Percentiles rank a stretch among this genome's conserved stretches.
Evolutionary conservation across 805 yeast species (phyloP).

Genomic region (Vanderwaltozyma verrucispora): DNA sequence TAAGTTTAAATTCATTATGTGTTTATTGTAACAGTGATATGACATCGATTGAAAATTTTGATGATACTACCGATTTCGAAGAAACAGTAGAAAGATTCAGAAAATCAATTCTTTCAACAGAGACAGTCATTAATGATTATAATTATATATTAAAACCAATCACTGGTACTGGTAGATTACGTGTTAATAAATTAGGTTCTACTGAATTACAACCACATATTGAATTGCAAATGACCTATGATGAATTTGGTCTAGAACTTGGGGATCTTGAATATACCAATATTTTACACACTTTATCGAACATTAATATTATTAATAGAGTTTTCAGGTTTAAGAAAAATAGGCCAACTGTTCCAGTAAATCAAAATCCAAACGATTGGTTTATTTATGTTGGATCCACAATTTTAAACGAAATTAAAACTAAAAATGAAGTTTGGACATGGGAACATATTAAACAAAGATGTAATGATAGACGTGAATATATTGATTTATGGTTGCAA

Average conservation of each 20-base stretch:
- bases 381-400: slow-evolving; percentile 69
- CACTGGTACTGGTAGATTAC: slow-evolving; percentile 74
- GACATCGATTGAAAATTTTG: slow-evolving; percentile 17
- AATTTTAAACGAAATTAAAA: slow-evolving; percentile 71
- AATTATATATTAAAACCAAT: slow-evolving; percentile 77
- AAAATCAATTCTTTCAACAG: slow-evolving; percentile 30
- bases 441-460: slow-evolving; percentile 74
- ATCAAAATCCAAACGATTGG: slow-evolving; percentile 73
- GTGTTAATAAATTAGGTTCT: slow-evolving; percentile 69
- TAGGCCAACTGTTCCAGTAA: slow-evolving; percentile 45
- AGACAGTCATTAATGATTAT: slow-evolving; percentile 25
- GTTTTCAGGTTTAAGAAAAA: slow-evolving; percentile 64
- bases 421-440: slow-evolving; percentile 69
- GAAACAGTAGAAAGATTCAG: slow-evolving; percentile 28
- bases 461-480: slow-evolving; percentile 60
- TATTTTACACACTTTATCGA: slow-evolving; percentile 69
- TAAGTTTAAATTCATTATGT: slow-evolving; percentile 64
- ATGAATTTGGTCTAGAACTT: slow-evolving; percentile 78
- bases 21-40: slow-evolving; percentile 77
- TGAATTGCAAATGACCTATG: slow-evolving; percentile 65
- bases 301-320: slow-evolving; percentile 65
- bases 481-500: slow-evolving; percentile 57
- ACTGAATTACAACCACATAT: slow-evolving; percentile 61
- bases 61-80: slow-evolving; percentile 31
- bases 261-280: slow-evolving; percentile 81